These are phyloP conservation scores for Phanerochaete sordida DNA, from an alignment of 768 basidiomycete genomes.

Conservation along the genomic window DNA sequence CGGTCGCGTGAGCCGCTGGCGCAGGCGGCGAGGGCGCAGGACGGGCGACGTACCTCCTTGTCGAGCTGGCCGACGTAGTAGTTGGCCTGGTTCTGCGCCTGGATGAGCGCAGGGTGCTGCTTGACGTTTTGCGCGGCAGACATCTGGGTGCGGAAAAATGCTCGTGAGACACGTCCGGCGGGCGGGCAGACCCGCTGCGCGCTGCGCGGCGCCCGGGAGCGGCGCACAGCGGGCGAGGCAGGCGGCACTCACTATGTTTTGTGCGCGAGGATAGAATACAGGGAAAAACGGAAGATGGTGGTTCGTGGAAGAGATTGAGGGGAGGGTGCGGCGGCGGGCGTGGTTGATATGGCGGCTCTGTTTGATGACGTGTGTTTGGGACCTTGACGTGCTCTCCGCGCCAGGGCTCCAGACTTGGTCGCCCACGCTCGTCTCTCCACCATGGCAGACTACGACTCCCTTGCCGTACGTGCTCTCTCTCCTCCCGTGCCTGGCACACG, in stretches of 20 bases:
- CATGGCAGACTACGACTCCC: slow-evolving; percentile 55
- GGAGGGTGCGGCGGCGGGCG: slow-evolving; percentile 14
- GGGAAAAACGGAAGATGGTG: slow-evolving; percentile 3
- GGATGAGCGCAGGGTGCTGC: slow-evolving; percentile 82
- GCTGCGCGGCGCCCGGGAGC: neutral
- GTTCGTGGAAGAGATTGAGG: slow-evolving; percentile 16
- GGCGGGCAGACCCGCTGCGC: neutral
- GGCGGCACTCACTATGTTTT: slow-evolving; percentile 5
- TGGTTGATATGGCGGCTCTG: slow-evolving; percentile 31
- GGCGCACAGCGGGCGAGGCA: neutral
- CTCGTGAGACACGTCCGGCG: neutral
- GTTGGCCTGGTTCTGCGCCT: slow-evolving; percentile 78
- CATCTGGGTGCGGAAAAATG: slow-evolving; percentile 41
- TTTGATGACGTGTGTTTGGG: slow-evolving; percentile 68
- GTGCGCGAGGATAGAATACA: slow-evolving; percentile 2
- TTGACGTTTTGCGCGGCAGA: slow-evolving; percentile 80
- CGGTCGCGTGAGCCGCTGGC: slow-evolving; percentile 18
- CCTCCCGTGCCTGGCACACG: neutral
- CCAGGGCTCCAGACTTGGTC: neutral
- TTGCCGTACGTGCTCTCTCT: slow-evolving; percentile 41
- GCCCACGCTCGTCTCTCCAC: slow-evolving; percentile 5
- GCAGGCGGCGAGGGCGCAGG: neutral
- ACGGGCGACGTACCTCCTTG: slow-evolving; percentile 74
- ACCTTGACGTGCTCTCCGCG: neutral
- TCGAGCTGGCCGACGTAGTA: slow-evolving; percentile 89